Evolutionary conservation across 2,329 filamentous ascomycete species (phyloP).

Genomic region (Myrmaecium sp.): DNA sequence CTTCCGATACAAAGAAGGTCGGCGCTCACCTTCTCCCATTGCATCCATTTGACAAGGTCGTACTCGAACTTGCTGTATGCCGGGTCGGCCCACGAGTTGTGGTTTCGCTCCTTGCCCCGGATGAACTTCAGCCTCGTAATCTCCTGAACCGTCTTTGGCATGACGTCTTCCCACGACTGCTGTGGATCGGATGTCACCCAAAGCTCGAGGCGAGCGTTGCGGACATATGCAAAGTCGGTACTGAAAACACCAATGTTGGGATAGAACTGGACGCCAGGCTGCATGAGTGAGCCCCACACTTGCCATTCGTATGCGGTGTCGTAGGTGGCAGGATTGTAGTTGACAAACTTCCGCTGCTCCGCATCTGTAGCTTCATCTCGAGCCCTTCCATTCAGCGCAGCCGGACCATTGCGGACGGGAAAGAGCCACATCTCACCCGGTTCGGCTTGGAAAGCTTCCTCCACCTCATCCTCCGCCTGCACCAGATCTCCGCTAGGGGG

Average conservation of each 20-base stretch:
- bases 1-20: constrained; percentile 9
- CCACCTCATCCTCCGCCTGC: too few relatives aligned
- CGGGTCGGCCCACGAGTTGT: constrained; percentile 2
- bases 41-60: constrained; percentile 2
- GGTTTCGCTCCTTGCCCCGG: constrained; percentile 4
- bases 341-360: too few relatives aligned
- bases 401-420: too few relatives aligned
- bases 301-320: constrained; percentile 5
- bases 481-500: too few relatives aligned
- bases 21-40: constrained; percentile 4
- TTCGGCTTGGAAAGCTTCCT: too few relatives aligned
- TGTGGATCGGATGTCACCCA: constrained; percentile 2
- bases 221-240: constrained; percentile 17
- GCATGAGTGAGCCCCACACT: constrained; percentile 6
- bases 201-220: constrained; percentile 3
- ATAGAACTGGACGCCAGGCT: constrained; percentile 18
- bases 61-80: constrained; percentile 3
- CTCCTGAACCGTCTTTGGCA: constrained; percentile 4
- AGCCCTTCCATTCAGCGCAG: too few relatives aligned
- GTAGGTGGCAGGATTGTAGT: constrained; percentile 1
- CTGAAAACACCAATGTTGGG: constrained; percentile 27
- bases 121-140: constrained; percentile 3
- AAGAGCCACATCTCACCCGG: too few relatives aligned
- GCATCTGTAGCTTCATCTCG: too few relatives aligned
- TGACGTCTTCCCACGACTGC: constrained; percentile 2